A percentile compares a stretch with the other conserved stretches of the same genome.
These are phyloP conservation scores for Prunus yedoensis DNA, from an alignment of 331 rosid species.

Conservation along the genomic window DNA sequence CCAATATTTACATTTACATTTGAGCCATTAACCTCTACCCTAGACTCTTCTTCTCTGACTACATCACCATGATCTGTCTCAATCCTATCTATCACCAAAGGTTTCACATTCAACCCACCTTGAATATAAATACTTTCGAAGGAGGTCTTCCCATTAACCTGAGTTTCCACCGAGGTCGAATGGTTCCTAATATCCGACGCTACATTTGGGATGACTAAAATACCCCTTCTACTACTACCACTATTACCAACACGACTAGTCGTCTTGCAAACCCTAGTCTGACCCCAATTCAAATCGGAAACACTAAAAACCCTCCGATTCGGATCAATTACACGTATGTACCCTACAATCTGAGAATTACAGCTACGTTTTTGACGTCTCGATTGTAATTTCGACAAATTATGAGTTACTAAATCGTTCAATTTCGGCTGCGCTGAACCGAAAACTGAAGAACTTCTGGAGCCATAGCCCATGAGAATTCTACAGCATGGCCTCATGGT, in stretches of 20 bases:
- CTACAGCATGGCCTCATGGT: slow-evolving; percentile 70
- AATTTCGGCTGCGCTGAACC: slow-evolving; percentile 39
- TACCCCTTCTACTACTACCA: slow-evolving; percentile 33
- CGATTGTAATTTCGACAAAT: slow-evolving; percentile 32
- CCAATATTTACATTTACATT: slow-evolving; percentile 38
- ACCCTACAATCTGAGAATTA: slow-evolving; percentile 40
- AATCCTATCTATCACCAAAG: slow-evolving; percentile 49
- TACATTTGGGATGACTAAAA: slow-evolving; percentile 47
- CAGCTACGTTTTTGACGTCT: slow-evolving; percentile 29
- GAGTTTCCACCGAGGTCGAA: slow-evolving; percentile 72
- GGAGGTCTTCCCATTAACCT: slow-evolving; percentile 50
- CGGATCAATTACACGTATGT: slow-evolving; percentile 33
- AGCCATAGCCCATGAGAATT: slow-evolving; percentile 41
- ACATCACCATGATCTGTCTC: slow-evolving; percentile 36
- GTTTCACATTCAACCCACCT: slow-evolving; percentile 60
- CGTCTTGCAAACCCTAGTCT: slow-evolving; percentile 37
- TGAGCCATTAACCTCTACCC: slow-evolving; percentile 26
- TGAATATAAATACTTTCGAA: slow-evolving; percentile 72
- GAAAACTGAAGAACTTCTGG: slow-evolving; percentile 48
- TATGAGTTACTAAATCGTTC: slow-evolving; percentile 20
- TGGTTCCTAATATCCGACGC: slow-evolving; percentile 68
- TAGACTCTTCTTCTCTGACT: slow-evolving; percentile 42
- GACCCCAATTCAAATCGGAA: slow-evolving; percentile 47
- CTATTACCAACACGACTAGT: slow-evolving; percentile 15
- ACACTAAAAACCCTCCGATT: slow-evolving; percentile 54